Evolutionary conservation across 345 rosid genomes (phyloP).

Genomic region (Cardiospermum halicacabum): DNA sequence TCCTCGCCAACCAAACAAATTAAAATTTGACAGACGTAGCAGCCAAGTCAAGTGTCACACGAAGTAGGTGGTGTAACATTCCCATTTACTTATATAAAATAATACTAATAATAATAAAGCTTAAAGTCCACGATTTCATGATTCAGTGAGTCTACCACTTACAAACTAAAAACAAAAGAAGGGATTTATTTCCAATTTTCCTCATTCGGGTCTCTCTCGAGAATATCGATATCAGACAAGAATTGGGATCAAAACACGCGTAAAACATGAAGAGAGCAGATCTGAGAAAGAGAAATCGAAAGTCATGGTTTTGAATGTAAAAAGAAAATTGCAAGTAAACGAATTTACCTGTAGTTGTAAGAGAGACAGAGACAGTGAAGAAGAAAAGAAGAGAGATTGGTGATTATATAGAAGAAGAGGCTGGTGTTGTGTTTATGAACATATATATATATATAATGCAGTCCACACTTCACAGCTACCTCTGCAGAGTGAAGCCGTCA

Average conservation of each 20-base stretch:
- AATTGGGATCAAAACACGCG: conserved; percentile 23
- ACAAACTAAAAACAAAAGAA: conserved; percentile 13
- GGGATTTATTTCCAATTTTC: neutral
- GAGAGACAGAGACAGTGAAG: neutral
- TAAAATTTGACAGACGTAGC: neutral
- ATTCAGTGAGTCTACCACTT: neutral
- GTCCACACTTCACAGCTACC: neutral
- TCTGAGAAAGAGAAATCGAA: neutral
- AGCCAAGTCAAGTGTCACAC: neutral
- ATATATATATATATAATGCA: too few species aligned
- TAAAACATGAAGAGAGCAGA: neutral
- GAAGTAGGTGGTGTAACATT: neutral
- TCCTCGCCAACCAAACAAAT: conserved; percentile 10
- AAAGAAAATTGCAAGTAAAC: neutral
- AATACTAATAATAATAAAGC: too few species aligned
- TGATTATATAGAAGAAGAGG: conserved; percentile 21
- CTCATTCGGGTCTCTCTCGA: neutral
- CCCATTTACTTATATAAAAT: neutral
- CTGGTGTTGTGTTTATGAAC: neutral
- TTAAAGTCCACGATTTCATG: neutral
- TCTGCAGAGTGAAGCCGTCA: conserved; percentile 17
- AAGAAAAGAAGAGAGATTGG: conserved; percentile 7
- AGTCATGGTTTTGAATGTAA: neutral
- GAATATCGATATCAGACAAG: conserved; percentile 29
- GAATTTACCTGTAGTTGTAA: conserved; percentile 15